Base-by-base conservation (phyloP, 805 yeast species). In the Cyberlindnera subsufficiens region DNA sequence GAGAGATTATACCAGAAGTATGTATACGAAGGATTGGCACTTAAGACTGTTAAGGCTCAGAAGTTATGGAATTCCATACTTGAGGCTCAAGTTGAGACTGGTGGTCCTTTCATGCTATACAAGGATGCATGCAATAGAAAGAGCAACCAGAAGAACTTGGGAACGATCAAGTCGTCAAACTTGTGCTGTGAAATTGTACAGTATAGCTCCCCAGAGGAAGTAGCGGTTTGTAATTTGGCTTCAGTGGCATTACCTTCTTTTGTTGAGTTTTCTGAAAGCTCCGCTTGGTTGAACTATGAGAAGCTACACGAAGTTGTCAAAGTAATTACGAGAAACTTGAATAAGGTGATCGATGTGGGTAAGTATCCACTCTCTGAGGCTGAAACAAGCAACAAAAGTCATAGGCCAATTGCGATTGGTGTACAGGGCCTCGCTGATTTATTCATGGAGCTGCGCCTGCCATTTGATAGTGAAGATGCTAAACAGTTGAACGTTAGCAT, bases 11-110 rank as follows among this genome's bases (percentile, higher is more conserved):
- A 89, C 64, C 71, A 74, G 39, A 69, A 71, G 51, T 91, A 90
- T 61, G 97, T 85, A 65, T 51, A 60, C 14, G 84, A 83, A 56
- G 86, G 83, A 5, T 74, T 77, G 46, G 87, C 82, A 40, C 69
- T 74, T 43, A 74, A 71, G 53, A 77, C 79, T 19, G 72, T 90
- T 45, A 81, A 79, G 56, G 98, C 99, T n/a, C 96, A 90, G 64
- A 86, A 85, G 63, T 70, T 91, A 40, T 91, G 98, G 98, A 75
- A 80, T 53, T 82, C 90, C 35, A 89, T 91, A 40, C 63, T 93
- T 42, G 95, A 88, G 60, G 80, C 97, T 16, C 99, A 91, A 69
- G 86, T 93, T 19, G 98, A 91, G 68, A 91, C 98, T 5, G 98
- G 99, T 39, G 87, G 86, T 54, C 99, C 99, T 15, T 93, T 86